Conservation (phyloP, 2,329 filamentous ascomycete species). For the Penicillium olsonii region DNA sequence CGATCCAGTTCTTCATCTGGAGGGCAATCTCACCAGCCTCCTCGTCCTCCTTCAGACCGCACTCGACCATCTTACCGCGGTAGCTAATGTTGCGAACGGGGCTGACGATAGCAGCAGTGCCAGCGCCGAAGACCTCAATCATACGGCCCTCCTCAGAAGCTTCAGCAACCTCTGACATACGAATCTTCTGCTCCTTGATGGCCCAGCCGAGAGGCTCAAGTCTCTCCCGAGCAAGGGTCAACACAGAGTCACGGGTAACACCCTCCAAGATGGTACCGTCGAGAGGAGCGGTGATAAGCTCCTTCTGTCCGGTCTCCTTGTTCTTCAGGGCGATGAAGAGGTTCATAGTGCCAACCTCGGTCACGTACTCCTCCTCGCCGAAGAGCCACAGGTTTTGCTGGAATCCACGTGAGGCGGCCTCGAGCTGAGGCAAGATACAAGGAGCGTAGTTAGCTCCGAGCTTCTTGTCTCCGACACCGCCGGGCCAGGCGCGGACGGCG, state of each 20-base stretch:
- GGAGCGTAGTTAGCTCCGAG: conserved; percentile 99
- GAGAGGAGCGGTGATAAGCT: conserved; percentile 90
- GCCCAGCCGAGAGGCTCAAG: conserved; percentile 85
- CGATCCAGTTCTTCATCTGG: conserved; percentile 95
- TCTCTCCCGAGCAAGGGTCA: conserved; percentile 81
- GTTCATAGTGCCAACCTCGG: conserved; percentile 99
- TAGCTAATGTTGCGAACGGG: conserved; percentile 88
- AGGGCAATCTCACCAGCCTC: conserved; percentile 85
- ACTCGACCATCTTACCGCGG: conserved; percentile 77
- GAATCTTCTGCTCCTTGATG: conserved; percentile 85
- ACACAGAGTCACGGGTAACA: conserved; percentile 87
- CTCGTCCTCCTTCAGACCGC: conserved; percentile 75
- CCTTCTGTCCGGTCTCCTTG: conserved; percentile 84
- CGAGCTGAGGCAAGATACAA: conserved; percentile 92
- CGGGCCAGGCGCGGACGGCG: conserved; percentile 95
- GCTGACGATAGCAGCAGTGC: conserved; percentile 91
- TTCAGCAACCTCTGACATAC: conserved; percentile 81
- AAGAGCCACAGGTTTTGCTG: conserved; percentile 99
- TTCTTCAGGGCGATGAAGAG: conserved; percentile 85
- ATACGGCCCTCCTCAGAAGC: conserved; percentile 82
- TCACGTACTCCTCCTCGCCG: conserved; percentile 91
- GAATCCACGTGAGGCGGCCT: conserved; percentile 87
- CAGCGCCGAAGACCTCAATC: conserved; percentile 89
- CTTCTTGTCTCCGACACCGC: conserved; percentile 97
- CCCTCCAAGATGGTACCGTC: conserved; percentile 97